These are phyloP conservation scores for Sporopachydermia lactativora DNA, from an alignment of 805 yeast species.

Conservation along the genomic window DNA sequence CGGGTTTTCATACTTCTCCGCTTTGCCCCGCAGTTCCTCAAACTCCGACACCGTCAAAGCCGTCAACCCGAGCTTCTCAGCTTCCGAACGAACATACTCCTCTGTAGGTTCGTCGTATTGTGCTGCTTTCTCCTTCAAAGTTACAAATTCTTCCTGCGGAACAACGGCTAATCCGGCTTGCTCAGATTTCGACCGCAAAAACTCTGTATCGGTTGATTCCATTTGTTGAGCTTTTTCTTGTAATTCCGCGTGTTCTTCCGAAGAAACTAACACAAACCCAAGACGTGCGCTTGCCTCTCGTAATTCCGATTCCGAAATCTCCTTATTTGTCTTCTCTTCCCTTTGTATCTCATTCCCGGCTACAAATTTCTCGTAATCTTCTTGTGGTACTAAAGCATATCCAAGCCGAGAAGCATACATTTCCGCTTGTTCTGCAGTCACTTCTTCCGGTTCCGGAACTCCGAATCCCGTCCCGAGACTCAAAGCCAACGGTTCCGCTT, in stretches of 20 bases:
- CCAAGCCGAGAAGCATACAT: constrained; percentile 10
- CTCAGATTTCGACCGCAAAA: constrained; percentile 5
- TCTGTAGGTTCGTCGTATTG: constrained; percentile 14
- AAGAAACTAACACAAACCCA: constrained; percentile 11
- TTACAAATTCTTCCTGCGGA: constrained; percentile 10
- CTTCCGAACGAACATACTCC: constrained; percentile 17
- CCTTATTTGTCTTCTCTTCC: background rate
- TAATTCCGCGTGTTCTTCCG: background rate
- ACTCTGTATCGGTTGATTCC: constrained; percentile 7
- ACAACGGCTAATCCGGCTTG: constrained; percentile 5
- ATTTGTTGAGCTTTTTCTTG: background rate
- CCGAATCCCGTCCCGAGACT: background rate
- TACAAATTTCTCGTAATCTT: constrained; percentile 10
- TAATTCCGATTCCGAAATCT: background rate
- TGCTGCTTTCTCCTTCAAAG: background rate
- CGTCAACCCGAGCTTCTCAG: constrained; percentile 17
- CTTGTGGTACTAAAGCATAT: constrained; percentile 10
- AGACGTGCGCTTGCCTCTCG: constrained; percentile 13
- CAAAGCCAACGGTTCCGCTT: constrained; percentile 5
- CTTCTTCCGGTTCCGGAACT: background rate
- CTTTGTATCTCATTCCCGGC: constrained; percentile 5
- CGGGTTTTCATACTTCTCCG: constrained; percentile 8
- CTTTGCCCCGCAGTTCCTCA: constrained; percentile 7
- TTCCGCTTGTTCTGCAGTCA: constrained; percentile 1
- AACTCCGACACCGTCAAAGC: constrained; percentile 22